Evolutionary conservation across 2,329 filamentous ascomycete genomes (phyloP).

Genomic region (Cadophora gregata): DNA sequence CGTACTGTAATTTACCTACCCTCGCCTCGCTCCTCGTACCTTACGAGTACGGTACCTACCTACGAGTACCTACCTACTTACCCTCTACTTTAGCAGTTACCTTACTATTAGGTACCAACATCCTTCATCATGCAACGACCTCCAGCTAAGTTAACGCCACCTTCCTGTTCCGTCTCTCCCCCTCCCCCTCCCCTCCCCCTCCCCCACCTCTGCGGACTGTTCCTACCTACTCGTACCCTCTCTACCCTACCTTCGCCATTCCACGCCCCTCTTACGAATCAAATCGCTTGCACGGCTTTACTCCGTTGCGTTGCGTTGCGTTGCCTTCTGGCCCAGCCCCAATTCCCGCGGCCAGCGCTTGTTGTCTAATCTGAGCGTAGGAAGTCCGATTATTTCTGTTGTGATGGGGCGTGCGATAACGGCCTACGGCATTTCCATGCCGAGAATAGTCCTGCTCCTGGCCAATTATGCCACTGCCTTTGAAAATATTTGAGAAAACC

Average conservation of each 20-base stretch:
- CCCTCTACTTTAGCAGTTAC: too few species aligned
- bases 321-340: not conserved
- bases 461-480: constrained; percentile 24
- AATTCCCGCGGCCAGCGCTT: not conserved
- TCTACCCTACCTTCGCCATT: not conserved
- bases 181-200: too few species aligned
- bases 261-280: not conserved
- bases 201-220: too few species aligned
- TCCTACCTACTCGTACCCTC: not conserved
- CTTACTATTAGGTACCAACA: too few species aligned
- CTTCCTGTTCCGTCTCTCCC: constrained; percentile 1
- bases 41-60: too few species aligned
- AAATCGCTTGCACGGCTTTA: not conserved
- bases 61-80: too few species aligned
- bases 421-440: constrained; percentile 21
- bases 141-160: too few species aligned
- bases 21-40: too few species aligned
- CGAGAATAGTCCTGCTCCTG: constrained; percentile 14
- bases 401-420: constrained; percentile 18
- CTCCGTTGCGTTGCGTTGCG: too few species aligned
- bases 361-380: constrained; percentile 20
- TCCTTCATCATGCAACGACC: too few species aligned
- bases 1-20: too few species aligned
- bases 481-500: constrained; percentile 3
- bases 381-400: constrained; percentile 17